Base-by-base conservation (phyloP, 2,329 filamentous ascomycete species). In the Alternaria atra region DNA sequence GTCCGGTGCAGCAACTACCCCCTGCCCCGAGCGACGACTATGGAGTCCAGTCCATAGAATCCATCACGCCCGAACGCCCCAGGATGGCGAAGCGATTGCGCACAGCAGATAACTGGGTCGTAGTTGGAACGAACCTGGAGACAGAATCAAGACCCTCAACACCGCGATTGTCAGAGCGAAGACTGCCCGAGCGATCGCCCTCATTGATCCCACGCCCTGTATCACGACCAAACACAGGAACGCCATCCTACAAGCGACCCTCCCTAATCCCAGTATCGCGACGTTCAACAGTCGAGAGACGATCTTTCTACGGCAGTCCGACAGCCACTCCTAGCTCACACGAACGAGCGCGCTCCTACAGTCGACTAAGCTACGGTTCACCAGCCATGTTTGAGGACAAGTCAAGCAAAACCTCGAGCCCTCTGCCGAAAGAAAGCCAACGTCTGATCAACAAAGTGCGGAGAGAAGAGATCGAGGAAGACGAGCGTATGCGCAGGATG, bases 401-500 rank as follows among this genome's bases (percentile, higher is more conserved):
- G 6, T 46, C 60, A 3, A 64, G 62, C 44, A 73, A 68, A 15
- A 63, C 56, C 5, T 66, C 62, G 13, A 76, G 69, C 51, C 76
- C 77, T 32, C 73, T 78, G 80, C 86, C 72, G 78, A 84, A 79
- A 20, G 92, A 97, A 71, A 91, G 92, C 6, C 90, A 90, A 73
- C 86, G 87, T 44, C 87, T 94, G 57, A 89, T 92, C 6, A 89
- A 89, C n/a, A 86, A 88, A 73, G 87, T 90, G 66, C 84, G 89
- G 25, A 87, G 87, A 52, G 91, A 91, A 59, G 93, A 97, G 70
- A 84, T 89, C 46, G 90, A 94, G 69, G 87, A 91, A 7, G 93
- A 98, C 69, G 87, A 89, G 43, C 89, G 90, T 53, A 90, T 98
- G 69, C 89, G 88, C 50, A 87, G 90, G 27, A 89, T 98, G 79